Evolutionary conservation across 306 rosid genomes (phyloP).

Genomic region (Pachyrhizus erosus): DNA sequence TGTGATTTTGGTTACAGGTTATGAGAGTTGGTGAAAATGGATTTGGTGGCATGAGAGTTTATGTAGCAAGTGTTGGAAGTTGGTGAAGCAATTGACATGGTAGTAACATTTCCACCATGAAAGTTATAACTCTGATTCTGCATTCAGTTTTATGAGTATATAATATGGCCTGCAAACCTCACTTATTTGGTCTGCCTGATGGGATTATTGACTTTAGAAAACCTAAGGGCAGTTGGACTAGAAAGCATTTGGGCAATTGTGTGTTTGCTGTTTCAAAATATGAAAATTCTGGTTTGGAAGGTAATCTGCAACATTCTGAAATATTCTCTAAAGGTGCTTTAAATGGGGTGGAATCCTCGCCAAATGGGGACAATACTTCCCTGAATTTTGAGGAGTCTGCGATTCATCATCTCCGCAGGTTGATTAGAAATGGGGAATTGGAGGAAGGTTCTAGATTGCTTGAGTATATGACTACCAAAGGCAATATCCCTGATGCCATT

Average conservation of each 20-base stretch:
- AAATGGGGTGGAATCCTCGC: constrained; percentile 45
- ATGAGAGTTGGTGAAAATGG: constrained; percentile 43
- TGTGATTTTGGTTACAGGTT: constrained; percentile 61
- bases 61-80: not conserved
- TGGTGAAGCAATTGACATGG: constrained; percentile 53
- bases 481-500: constrained; percentile 67
- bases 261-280: constrained; percentile 55
- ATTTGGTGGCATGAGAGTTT: not conserved
- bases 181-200: constrained; percentile 27
- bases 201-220: constrained; percentile 39
- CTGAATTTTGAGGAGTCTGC: constrained; percentile 60
- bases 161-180: constrained; percentile 46
- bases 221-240: constrained; percentile 23
- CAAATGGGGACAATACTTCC: constrained; percentile 40
- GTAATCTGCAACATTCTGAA: constrained; percentile 46
- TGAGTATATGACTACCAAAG: constrained; percentile 61
- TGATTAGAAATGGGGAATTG: constrained; percentile 74
- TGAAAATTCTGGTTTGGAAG: constrained; percentile 55
- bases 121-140: constrained; percentile 26
- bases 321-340: constrained; percentile 39
- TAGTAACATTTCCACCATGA: constrained; percentile 39
- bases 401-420: constrained; percentile 55
- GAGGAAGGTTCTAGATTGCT: constrained; percentile 68
- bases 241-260: constrained; percentile 38
- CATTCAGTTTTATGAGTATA: constrained; percentile 13